Evolutionary conservation across 2,329 filamentous ascomycete genomes (phyloP), one percentile per base, ranked within the genome.

Genomic region (Tothia fuscella): DNA sequence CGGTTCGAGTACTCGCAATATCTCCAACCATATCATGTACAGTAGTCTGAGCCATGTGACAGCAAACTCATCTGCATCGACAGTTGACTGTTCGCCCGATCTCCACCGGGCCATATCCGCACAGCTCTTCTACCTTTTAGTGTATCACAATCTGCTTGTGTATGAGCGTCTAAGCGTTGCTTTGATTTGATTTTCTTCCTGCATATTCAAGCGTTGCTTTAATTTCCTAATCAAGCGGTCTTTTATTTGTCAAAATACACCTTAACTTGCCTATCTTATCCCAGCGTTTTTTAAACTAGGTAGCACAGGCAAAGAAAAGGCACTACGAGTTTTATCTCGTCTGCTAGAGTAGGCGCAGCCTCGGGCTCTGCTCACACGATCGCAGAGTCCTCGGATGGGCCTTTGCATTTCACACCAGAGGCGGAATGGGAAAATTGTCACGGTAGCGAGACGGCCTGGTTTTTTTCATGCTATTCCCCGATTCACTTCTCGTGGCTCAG

Each of bases 1-100:
- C 54, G 59, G 48, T 60, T 58, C 52, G 59, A 54, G 44, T 53
- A 55, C 42, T 51, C 50, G 48, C 48, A 53, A 42, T 61, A 59
- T 46, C 48, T 60, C 26, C 55, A 59, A 26, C 52, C 57, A 38
- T 57, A 59, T 46, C 54, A 58, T 41, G 52, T 55, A 49, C 57
- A 59, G 38, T 53, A 44, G 43, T 49, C 44, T 47, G 38, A 46
- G 43, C 25, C 28, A 40, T 22, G 38, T 40, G 25, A 14, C 10
- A 24, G 22, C 25, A 13, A 40, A 14, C 38, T 17, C 20, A 6
- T 17, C 25, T 40, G 16, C 10, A 28, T 32, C 38, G 12, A n/a
- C 22, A 16, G 3, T 40, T 16, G 19, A 40, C 31, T 40, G 26
- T 21, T 21, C n/a, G 22, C 28, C 35, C 20, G 22, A 37, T 14